Evolutionary conservation across 768 basidiomycete genomes (phyloP).

Genomic region (Tulasnella sp.): DNA sequence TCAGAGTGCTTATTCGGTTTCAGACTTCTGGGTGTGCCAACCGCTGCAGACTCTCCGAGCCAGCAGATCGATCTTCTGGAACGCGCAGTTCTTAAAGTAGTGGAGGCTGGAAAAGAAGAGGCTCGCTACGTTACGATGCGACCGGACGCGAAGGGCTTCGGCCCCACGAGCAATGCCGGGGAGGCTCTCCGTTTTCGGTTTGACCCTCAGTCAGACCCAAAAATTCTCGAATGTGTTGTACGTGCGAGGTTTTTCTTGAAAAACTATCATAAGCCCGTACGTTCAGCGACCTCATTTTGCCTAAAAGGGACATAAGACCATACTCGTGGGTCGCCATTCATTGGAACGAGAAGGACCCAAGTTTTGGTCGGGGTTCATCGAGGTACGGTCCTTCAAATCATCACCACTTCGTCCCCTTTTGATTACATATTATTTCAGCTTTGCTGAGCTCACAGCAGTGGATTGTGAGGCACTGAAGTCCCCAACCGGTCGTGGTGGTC

Average conservation of each 20-base stretch:
- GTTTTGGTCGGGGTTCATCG: background rate
- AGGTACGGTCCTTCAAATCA: background rate
- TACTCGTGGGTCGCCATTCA: background rate
- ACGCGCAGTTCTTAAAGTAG: background rate
- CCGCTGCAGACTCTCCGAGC: background rate
- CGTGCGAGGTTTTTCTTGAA: background rate
- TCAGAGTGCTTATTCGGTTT: background rate
- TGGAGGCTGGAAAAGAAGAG: background rate
- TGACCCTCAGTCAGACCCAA: background rate
- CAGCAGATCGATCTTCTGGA: background rate
- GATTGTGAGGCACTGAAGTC: background rate
- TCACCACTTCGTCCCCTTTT: background rate
- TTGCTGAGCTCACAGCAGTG: background rate
- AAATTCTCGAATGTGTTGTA: background rate
- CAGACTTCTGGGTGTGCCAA: background rate
- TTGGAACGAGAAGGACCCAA: background rate
- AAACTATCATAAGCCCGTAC: too few relatives aligned
- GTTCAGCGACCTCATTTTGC: background rate
- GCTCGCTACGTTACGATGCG: background rate
- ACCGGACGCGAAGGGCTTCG: background rate
- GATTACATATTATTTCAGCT: background rate
- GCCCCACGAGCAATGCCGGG: background rate
- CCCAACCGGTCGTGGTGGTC: background rate
- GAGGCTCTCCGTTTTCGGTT: background rate
- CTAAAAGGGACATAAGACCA: background rate